Conservation (phyloP, 2,329 filamentous ascomycete genomes). For the Talaromyces rugulosus region DNA sequence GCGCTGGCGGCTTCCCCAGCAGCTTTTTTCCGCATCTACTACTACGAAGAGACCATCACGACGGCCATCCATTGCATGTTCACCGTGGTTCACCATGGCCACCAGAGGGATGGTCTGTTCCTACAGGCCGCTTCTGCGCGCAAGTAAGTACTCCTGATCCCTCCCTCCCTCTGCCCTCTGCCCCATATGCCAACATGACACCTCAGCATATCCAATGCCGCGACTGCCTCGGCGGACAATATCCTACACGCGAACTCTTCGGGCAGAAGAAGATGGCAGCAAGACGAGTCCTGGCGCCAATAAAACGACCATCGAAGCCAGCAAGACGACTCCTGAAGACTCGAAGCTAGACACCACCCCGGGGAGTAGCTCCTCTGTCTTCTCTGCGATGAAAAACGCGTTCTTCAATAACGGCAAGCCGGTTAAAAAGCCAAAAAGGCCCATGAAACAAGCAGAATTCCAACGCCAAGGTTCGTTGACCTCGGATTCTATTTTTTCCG, state of each 20-base stretch:
- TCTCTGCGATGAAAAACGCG: conserved; percentile 31
- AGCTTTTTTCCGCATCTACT: neutral
- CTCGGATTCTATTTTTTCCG: conserved; percentile 39
- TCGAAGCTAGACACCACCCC: conserved; percentile 4
- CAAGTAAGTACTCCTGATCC: conserved; percentile 24
- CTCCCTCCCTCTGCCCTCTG: neutral
- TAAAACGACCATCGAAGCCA: conserved; percentile 10
- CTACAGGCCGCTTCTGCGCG: conserved; percentile 35
- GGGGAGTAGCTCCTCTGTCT: conserved; percentile 15
- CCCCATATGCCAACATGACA: neutral
- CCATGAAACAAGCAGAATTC: conserved; percentile 21
- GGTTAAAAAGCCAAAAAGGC: conserved; percentile 24
- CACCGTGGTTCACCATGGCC: conserved; percentile 26
- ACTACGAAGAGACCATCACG: neutral
- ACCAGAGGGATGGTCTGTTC: conserved; percentile 34
- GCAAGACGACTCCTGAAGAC: conserved; percentile 14
- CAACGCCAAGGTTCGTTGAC: conserved; percentile 33
- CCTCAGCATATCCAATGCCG: conserved; percentile 28
- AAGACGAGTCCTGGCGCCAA: conserved; percentile 16
- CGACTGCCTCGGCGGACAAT: conserved; percentile 34
- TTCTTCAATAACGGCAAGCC: conserved; percentile 24
- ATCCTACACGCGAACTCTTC: conserved; percentile 27
- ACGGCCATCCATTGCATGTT: conserved; percentile 1
- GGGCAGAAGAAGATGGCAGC: conserved; percentile 24
- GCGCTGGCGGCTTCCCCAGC: neutral